A percentile compares a stretch with the other conserved stretches of the same genome.
Evolutionary conservation across 164 flowering plant species (phyloP).

Genomic region (Magnolia changhungtana): DNA sequence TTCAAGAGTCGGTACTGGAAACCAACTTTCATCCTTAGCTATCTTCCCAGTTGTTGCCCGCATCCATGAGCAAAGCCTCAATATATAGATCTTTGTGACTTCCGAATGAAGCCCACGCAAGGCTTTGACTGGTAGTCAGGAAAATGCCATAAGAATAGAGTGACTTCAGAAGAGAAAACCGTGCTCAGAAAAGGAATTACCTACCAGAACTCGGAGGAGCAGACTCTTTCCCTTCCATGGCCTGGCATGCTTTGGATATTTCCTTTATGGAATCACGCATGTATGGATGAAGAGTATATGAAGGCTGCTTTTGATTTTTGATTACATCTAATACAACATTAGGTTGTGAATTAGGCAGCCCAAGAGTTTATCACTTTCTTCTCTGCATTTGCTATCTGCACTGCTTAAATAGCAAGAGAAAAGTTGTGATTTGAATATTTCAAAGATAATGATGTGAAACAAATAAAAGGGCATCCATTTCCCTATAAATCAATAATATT

Average conservation of each 20-base stretch:
- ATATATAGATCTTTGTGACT: conserved; percentile 71
- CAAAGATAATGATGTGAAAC: no score
- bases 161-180: neutral
- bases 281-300: conserved; percentile 69
- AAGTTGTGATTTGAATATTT: no score
- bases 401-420: no score
- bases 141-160: conserved; percentile 10
- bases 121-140: conserved; percentile 54
- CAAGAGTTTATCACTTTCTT: no score
- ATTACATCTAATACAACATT: no score
- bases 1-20: conserved; percentile 85
- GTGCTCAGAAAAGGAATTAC: conserved; percentile 1
- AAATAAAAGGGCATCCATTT: no score
- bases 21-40: conserved; percentile 82
- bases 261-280: conserved; percentile 81
- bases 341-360: no score
- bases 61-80: conserved; percentile 96
- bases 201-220: conserved; percentile 85
- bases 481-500: no score
- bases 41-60: conserved; percentile 65
- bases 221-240: conserved; percentile 86
- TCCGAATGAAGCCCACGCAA: conserved; percentile 66
- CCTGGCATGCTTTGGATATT: conserved; percentile 72
- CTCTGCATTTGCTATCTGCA: no score
- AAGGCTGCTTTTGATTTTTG: no score